phyloP scores from a whole-genome alignment of 768 basidiomycete species.

The Asterophora lycoperdoides region DNA sequence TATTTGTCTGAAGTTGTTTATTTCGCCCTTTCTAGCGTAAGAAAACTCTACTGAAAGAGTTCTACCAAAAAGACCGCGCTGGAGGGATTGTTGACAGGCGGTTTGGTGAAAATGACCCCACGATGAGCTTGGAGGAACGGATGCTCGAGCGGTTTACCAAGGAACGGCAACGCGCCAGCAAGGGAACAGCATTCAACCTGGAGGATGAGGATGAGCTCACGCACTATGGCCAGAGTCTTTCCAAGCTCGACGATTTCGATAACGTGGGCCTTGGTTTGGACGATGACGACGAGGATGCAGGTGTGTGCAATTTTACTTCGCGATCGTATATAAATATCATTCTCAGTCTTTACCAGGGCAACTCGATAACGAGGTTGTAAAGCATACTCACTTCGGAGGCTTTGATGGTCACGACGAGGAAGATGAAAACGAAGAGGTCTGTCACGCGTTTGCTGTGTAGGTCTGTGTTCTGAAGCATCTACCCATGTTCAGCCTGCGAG shows the following conservation, averaged over 20 bases:
- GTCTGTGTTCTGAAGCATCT: background rate
- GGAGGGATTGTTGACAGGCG: constrained; percentile 92
- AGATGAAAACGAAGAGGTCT: constrained; percentile 46
- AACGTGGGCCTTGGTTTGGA: constrained; percentile 56
- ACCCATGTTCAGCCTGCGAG: constrained; percentile 52
- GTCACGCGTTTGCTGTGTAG: background rate
- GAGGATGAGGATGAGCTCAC: constrained; percentile 91
- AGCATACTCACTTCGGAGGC: constrained; percentile 78
- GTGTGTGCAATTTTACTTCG: constrained; percentile 24
- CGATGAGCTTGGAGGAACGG: constrained; percentile 91
- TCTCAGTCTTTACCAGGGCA: constrained; percentile 41
- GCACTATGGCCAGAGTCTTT: constrained; percentile 86
- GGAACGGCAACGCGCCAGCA: constrained; percentile 78
- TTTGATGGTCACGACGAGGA: constrained; percentile 69
- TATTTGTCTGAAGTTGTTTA: constrained; percentile 1
- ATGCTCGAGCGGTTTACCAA: constrained; percentile 95
- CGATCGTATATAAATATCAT: background rate
- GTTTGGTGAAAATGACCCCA: constrained; percentile 93
- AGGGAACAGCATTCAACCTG: constrained; percentile 78
- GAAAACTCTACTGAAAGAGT: constrained; percentile 85
- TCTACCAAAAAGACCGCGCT: constrained; percentile 71
- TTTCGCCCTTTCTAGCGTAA: constrained; percentile 54
- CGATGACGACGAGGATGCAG: constrained; percentile 50
- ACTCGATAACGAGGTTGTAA: constrained; percentile 64
- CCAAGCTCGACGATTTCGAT: constrained; percentile 82